These are phyloP conservation scores for Gryganskiella cystojenkinii DNA, from an alignment of 192 early-diverging fungal species.

Conservation along the genomic window DNA sequence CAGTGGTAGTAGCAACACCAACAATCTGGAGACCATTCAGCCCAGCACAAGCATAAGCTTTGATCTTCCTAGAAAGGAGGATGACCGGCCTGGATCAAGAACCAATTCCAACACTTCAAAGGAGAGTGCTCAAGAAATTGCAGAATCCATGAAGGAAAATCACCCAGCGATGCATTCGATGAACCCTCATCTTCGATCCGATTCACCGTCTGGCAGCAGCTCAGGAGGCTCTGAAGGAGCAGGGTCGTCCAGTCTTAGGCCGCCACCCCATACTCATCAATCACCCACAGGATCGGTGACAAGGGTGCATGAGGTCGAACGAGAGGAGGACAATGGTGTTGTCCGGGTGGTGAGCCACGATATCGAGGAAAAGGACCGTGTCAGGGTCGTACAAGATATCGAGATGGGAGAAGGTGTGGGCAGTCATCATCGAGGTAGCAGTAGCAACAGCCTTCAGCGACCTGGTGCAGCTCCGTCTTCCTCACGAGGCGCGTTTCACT, in stretches of 20 bases:
- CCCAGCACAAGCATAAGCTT: slow-evolving; percentile 34
- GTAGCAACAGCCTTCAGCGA: neutral
- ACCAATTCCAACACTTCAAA: neutral
- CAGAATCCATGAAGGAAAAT: slow-evolving; percentile 14
- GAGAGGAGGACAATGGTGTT: slow-evolving; percentile 36
- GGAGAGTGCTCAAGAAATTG: slow-evolving; percentile 15
- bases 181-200: neutral
- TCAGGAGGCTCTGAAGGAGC: slow-evolving; percentile 1
- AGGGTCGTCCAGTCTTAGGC: neutral
- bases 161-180: slow-evolving; percentile 20
- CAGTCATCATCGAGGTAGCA: too few relatives aligned
- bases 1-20: slow-evolving; percentile 11
- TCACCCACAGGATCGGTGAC: slow-evolving; percentile 11
- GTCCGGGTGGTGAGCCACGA: slow-evolving; percentile 37
- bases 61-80: slow-evolving; percentile 3
- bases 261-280: slow-evolving; percentile 13
- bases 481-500: slow-evolving; percentile 4
- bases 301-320: slow-evolving; percentile 28
- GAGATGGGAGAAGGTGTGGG: slow-evolving; percentile 1
- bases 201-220: neutral
- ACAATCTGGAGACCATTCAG: neutral
- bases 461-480: neutral
- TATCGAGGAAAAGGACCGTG: slow-evolving; percentile 6
- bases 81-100: neutral
- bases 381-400: neutral